Evolutionary conservation across 257 asterid species (phyloP).

Genomic region (Vinca minor): DNA sequence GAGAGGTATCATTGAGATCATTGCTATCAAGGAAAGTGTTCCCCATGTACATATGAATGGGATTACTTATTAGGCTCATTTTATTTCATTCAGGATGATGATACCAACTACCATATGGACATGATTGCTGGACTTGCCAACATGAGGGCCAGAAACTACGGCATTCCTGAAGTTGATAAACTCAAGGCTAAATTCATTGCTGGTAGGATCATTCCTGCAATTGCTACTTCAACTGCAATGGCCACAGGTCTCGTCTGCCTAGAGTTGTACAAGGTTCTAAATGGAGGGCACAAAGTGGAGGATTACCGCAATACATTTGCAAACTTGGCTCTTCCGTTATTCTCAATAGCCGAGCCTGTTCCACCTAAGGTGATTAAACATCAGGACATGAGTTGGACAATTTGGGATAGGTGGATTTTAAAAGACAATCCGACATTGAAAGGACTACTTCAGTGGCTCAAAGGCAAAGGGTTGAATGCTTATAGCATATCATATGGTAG

Average conservation of each 20-base stretch:
- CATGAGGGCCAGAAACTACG: slow-evolving; percentile 92
- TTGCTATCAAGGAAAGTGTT: neutral
- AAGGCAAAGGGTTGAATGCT: slow-evolving; percentile 63
- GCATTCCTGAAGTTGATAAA: slow-evolving; percentile 83
- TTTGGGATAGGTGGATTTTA: slow-evolving; percentile 85
- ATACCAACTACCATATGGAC: slow-evolving; percentile 86
- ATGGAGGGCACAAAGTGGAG: slow-evolving; percentile 69
- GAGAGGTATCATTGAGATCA: neutral
- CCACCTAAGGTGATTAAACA: slow-evolving; percentile 67
- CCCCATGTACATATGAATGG: neutral
- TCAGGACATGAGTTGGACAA: slow-evolving; percentile 74
- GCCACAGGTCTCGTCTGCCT: slow-evolving; percentile 90
- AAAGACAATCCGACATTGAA: slow-evolving; percentile 53
- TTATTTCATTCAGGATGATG: slow-evolving; percentile 57
- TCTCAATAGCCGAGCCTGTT: slow-evolving; percentile 86
- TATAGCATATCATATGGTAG: slow-evolving; percentile 79
- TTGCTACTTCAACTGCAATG: slow-evolving; percentile 88
- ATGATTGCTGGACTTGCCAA: slow-evolving; percentile 83
- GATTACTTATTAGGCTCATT: neutral
- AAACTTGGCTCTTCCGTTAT: slow-evolving; percentile 71
- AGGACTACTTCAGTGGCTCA: slow-evolving; percentile 67
- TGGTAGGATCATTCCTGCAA: slow-evolving; percentile 86
- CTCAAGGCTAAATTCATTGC: slow-evolving; percentile 88
- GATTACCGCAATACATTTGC: slow-evolving; percentile 91
- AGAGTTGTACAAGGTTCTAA: slow-evolving; percentile 72